Evolutionary conservation across 1,284 basidiomycete genomes (phyloP), one percentile per base, ranked within the genome.

Genomic region (Rhodotorula glutinis): DNA sequence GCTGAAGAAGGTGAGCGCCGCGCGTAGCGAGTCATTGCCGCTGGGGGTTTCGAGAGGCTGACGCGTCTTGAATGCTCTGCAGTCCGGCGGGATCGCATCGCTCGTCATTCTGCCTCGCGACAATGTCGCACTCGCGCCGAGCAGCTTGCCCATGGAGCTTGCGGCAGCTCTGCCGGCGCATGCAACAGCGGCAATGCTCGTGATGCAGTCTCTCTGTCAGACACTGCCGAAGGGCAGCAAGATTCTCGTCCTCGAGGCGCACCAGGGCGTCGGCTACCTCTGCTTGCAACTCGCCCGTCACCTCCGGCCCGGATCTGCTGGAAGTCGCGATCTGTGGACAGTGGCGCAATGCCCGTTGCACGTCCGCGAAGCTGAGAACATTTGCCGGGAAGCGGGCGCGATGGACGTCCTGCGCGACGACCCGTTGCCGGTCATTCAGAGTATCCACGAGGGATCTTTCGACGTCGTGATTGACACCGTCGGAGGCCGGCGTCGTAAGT

Each of bases 231-330:
- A 76, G 16, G 80, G 79, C 2, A 72, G 74, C 5, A 77, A 76
- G 67, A 72, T 81, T 25, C 75, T 81, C 54, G 77, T 81, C 53
- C 72, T 81, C 53, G 78, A 80, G 60, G 80, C 79, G 13, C 80
- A 81, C 72, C 76, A 78, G 60, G 79, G 79, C 14, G 74, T 80
- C 33, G 80, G 80, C 9, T 67, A 77, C 57, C 69, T 81, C 53
- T 78, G 79, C 47, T 76, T 80, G 63, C 80, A 81, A 62, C 77
- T 79, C 62, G 76, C 75, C 8, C 71, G 67, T 16, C 74, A 75
- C 23, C 71, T 80, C 38, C 71, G 75, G 16, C 71, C 72, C 0
- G 63, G 58, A 23, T 19, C 41, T 5, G 40, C 41, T 2, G 61
- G 57, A 1, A 30, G 68, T 29, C 62, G 59, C 10, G 79, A 80